phyloP scores from a whole-genome alignment of 2,329 filamentous ascomycete species.

The Exophiala sp. region DNA sequence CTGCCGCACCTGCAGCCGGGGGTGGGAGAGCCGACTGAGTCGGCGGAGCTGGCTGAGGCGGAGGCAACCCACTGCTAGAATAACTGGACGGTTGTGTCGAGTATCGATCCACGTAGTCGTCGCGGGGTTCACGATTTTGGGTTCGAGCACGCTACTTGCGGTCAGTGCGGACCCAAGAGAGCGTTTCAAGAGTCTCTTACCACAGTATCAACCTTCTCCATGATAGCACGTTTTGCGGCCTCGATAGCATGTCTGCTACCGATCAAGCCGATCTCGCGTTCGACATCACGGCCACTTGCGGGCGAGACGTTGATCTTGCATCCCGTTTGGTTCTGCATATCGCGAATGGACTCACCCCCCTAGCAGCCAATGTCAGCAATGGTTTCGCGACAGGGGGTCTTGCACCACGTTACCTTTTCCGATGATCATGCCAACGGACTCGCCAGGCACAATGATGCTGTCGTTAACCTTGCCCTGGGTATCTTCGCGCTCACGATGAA shows the following conservation, averaged over 20 bases:
- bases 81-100: conserved; percentile 31
- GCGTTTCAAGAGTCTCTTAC: conserved; percentile 50
- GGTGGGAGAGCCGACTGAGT: conserved; percentile 42
- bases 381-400: not conserved
- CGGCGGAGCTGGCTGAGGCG: conserved; percentile 28
- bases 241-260: conserved; percentile 71
- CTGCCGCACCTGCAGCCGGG: conserved; percentile 50
- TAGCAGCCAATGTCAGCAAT: conserved; percentile 23
- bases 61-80: conserved; percentile 29
- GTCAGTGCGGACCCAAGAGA: conserved; percentile 30
- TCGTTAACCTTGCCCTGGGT: conserved; percentile 62
- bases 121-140: conserved; percentile 37
- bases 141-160: conserved; percentile 42
- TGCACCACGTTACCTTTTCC: conserved; percentile 59
- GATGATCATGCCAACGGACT: conserved; percentile 94
- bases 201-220: conserved; percentile 86
- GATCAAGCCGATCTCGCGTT: conserved; percentile 81
- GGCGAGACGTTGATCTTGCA: conserved; percentile 95
- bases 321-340: conserved; percentile 80
- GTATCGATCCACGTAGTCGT: conserved; percentile 32
- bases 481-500: conserved; percentile 39
- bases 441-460: conserved; percentile 76
- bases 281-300: conserved; percentile 68
- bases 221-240: conserved; percentile 75
- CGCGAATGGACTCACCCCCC: conserved; percentile 85